phyloP scores from a whole-genome alignment of 2,329 filamentous ascomycete genomes.

The Botryotinia globosa region DNA sequence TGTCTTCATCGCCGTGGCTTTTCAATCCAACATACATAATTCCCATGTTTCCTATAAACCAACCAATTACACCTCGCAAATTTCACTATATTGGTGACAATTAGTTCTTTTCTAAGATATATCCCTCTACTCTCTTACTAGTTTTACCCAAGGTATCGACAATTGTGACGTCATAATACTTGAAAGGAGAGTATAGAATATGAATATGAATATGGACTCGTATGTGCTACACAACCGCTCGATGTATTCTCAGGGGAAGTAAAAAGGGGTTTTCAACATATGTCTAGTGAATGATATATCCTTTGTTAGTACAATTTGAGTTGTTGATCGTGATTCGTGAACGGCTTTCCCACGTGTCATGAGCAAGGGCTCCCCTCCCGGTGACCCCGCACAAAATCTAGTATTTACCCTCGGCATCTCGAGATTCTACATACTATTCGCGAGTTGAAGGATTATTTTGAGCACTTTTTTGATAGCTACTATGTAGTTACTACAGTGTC shows the following conservation, averaged over 20 bases:
- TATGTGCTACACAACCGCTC: not conserved
- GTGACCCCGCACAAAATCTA: not conserved
- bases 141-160: not conserved
- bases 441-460: not conserved
- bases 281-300: not conserved
- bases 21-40: not conserved
- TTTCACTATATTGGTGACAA: not conserved
- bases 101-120: not conserved
- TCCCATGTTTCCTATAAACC: not conserved
- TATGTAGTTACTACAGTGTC: not conserved
- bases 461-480: not conserved
- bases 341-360: not conserved
- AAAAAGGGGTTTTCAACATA: not conserved
- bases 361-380: not conserved
- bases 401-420: conserved; percentile 5
- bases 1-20: not conserved
- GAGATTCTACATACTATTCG: not conserved
- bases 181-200: too few species aligned
- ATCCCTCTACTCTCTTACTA: not conserved
- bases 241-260: not conserved
- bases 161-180: not conserved
- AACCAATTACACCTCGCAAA: not conserved
- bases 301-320: not conserved
- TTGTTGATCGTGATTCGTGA: not conserved
- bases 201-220: too few species aligned